Evolutionary conservation across 306 rosid genomes (phyloP), one percentile per base, ranked within the genome.

Genomic region (Inga leiocalycina): DNA sequence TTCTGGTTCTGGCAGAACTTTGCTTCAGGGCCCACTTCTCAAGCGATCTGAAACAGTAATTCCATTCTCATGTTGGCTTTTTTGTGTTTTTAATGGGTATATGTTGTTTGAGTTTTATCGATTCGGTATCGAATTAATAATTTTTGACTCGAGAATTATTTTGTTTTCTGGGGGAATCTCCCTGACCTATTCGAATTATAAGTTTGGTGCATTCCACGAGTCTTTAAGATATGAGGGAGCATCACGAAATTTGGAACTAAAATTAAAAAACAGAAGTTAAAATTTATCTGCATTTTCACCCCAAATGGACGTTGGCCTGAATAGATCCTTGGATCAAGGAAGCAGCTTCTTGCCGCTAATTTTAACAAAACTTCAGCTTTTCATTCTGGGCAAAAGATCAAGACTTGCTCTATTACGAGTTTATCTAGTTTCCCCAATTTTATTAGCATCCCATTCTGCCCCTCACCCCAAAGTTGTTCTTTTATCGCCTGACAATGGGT

Each of bases 21-120:
- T 90, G 87, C 84, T 92, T 71, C 96, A 92, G 77, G 96, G 96
- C 16, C 96, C 96, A 32, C 96, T 90, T 77, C 96, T 90, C 66
- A 92, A 92, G 87, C 93, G 93, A 87, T 92, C 96, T 69, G 96
- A 92, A 86, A 90, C 96, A 13, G 96, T 92, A 87, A 79, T 79
- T 67, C 73, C 81, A 77, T 79, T 81, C 76, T 67, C 80, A 41
- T 43, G 70, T 13, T 35, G 37, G 16, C 62, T 68, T 71, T 71
- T 68, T 71, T 11, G 10, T 49, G 5, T 68, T 22, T 66, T 8
- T 45, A 16, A 46, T 57, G 80, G 24, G 45, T 45, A 35, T 48
- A 39, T 61, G 8, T 41, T 74, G 20, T 64, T n/a, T n/a, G 68
- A 35, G 22, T 34, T 74, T 75, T 41, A 56, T 75, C 56, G 11